Evolutionary conservation across 208 protist genomes (phyloP).

Genomic region (Leishmania major): DNA sequence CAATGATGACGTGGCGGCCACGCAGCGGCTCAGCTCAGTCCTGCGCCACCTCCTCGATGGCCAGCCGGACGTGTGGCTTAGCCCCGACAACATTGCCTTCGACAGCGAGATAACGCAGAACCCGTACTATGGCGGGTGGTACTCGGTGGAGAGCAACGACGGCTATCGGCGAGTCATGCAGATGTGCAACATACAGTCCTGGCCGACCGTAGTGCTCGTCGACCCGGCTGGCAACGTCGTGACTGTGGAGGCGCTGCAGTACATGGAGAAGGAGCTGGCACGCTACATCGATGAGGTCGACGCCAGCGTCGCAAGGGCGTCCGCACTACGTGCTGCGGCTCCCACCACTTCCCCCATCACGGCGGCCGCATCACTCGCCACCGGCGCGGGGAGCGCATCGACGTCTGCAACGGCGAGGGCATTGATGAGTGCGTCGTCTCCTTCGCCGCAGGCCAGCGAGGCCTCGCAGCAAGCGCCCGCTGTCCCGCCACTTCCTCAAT

Average conservation of each 20-base stretch:
- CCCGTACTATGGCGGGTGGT: slow-evolving; percentile 73
- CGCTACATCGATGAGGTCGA: slow-evolving; percentile 28
- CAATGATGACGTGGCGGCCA: not conserved
- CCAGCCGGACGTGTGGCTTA: slow-evolving; percentile 20
- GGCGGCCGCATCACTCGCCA: slow-evolving; percentile 3
- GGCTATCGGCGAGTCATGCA: slow-evolving; percentile 64
- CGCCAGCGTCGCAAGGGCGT: slow-evolving; percentile 3
- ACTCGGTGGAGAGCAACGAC: slow-evolving; percentile 53
- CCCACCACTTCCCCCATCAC: not conserved
- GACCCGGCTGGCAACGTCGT: slow-evolving; percentile 60
- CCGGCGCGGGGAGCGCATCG: not conserved
- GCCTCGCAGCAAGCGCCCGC: not conserved
- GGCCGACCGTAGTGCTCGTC: slow-evolving; percentile 68
- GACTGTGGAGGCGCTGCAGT: slow-evolving; percentile 42
- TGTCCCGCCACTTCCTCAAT: not conserved
- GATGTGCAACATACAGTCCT: slow-evolving; percentile 43
- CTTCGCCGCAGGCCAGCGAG: slow-evolving; percentile 4
- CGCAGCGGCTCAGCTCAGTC: slow-evolving; percentile 13
- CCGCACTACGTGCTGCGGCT: not conserved
- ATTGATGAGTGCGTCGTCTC: not conserved
- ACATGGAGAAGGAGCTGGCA: slow-evolving; percentile 60
- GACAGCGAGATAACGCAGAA: slow-evolving; percentile 39
- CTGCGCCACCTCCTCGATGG: slow-evolving; percentile 25
- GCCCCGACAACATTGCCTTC: slow-evolving; percentile 40
- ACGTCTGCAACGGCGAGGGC: not conserved